These are phyloP conservation scores for Fusarium newnesense DNA, from an alignment of 2,329 filamentous ascomycete species.

Conservation along the genomic window DNA sequence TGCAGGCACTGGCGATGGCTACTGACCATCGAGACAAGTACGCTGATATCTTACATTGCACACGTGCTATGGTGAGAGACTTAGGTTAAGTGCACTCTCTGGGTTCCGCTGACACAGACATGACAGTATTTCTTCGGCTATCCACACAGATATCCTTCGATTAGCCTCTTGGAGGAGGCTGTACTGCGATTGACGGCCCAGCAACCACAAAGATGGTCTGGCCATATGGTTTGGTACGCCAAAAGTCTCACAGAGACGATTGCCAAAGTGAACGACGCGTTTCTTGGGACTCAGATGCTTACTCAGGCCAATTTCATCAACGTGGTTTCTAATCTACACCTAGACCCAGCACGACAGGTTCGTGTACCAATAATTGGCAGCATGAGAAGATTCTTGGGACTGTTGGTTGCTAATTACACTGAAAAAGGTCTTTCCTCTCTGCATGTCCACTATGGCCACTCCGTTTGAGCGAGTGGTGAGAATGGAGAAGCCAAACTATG, in stretches of 20 bases:
- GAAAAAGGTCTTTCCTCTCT: neutral
- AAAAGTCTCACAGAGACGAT: neutral
- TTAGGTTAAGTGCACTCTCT: too few species aligned
- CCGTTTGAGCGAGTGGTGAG: neutral
- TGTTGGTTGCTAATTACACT: neutral
- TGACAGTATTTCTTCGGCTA: neutral
- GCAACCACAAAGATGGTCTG: rapidly evolving
- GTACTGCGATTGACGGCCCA: neutral
- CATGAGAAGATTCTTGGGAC: neutral
- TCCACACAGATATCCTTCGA: neutral
- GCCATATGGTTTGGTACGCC: neutral
- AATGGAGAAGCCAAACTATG: neutral
- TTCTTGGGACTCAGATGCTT: slow-evolving; percentile 8
- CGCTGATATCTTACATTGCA: neutral
- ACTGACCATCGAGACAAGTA: neutral
- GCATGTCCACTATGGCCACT: neutral
- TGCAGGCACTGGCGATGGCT: neutral
- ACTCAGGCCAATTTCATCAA: slow-evolving; percentile 13
- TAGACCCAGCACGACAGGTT: neutral
- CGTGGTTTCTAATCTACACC: neutral
- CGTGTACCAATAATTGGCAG: neutral
- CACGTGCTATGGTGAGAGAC: neutral
- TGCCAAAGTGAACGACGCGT: slow-evolving; percentile 5
- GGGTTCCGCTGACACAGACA: too few species aligned
- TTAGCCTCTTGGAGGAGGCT: neutral